Percentiles rank a stretch among this genome's conserved stretches.
Conservation (phyloP, 2,329 filamentous ascomycete species). For the Fusarium sp. region DNA sequence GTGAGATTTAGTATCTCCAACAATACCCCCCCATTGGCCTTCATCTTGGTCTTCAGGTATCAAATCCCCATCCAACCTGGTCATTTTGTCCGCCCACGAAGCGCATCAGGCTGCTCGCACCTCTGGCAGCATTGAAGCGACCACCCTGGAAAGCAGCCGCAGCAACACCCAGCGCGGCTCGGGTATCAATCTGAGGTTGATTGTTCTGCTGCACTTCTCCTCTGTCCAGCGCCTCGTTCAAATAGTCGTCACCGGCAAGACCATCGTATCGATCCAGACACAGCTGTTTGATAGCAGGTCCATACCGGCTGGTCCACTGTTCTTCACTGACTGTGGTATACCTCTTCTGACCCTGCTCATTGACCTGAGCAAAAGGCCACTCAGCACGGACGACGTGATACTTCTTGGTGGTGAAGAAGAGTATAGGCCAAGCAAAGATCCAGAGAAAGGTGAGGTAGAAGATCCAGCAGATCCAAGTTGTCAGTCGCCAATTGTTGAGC, state of each 20-base stretch:
- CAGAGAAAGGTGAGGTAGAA: slow-evolving; percentile 37
- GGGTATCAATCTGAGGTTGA: neutral
- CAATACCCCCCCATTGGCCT: neutral
- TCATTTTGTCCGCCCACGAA: slow-evolving; percentile 23
- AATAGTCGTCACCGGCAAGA: slow-evolving; percentile 22
- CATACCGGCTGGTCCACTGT: slow-evolving; percentile 26
- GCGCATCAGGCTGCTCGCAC: slow-evolving; percentile 26
- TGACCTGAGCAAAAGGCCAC: slow-evolving; percentile 28
- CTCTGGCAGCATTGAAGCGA: slow-evolving; percentile 8
- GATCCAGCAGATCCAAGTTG: slow-evolving; percentile 34
- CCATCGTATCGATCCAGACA: slow-evolving; percentile 36
- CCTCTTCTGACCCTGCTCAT: slow-evolving; percentile 13
- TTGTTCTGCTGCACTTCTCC: neutral
- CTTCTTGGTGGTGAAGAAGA: slow-evolving; percentile 31
- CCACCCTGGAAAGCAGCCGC: slow-evolving; percentile 30
- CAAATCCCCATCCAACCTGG: slow-evolving; percentile 36
- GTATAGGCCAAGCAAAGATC: slow-evolving; percentile 37
- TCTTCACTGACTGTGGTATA: slow-evolving; percentile 32
- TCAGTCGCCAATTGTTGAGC: slow-evolving; percentile 31
- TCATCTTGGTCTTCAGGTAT: slow-evolving; percentile 7
- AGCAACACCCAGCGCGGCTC: slow-evolving; percentile 25
- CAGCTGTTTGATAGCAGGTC: slow-evolving; percentile 25
- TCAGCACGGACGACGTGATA: slow-evolving; percentile 27
- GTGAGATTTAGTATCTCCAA: neutral
- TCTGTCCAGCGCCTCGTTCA: slow-evolving; percentile 32